Evolutionary conservation across 352 stramenopile species (phyloP).

Genomic region (Phytophthora pinifolia): DNA sequence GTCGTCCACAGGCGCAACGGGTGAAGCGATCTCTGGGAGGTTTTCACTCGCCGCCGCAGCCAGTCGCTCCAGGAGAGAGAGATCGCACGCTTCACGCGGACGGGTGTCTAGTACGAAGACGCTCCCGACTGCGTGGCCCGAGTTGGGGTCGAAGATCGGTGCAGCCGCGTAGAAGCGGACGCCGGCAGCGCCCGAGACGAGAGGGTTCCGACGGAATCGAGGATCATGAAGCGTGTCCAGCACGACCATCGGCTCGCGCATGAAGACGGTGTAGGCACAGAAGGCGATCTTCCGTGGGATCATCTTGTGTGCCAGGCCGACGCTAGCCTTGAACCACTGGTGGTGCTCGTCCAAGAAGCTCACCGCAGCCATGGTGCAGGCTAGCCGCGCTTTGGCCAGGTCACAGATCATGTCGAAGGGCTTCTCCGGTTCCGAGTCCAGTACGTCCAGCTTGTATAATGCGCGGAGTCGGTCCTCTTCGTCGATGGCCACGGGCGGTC

Average conservation of each 20-base stretch:
- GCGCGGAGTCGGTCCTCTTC: conserved; percentile 56
- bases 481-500: conserved; percentile 53
- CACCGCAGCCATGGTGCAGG: conserved; percentile 76
- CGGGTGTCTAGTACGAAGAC: conserved; percentile 86
- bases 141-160: conserved; percentile 63
- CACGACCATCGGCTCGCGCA: conserved; percentile 72
- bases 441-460: conserved; percentile 51
- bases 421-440: conserved; percentile 63
- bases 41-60: conserved; percentile 62
- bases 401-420: conserved; percentile 81
- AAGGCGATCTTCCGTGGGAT: conserved; percentile 83
- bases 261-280: conserved; percentile 66
- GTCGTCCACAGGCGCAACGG: background rate
- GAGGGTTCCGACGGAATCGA: conserved; percentile 86
- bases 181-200: conserved; percentile 85
- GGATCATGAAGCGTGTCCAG: conserved; percentile 88
- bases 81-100: conserved; percentile 65
- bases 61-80: conserved; percentile 69
- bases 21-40: conserved; percentile 26
- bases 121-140: conserved; percentile 60
- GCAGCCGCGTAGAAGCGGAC: conserved; percentile 95
- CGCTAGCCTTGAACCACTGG: conserved; percentile 83
- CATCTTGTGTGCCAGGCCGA: conserved; percentile 67
- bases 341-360: conserved; percentile 77
- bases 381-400: conserved; percentile 60